A percentile compares a stretch with the other conserved stretches of the same genome.
phyloP scores from a whole-genome alignment of 495 filamentous ascomycete genomes.

The Neurospora sp. region DNA sequence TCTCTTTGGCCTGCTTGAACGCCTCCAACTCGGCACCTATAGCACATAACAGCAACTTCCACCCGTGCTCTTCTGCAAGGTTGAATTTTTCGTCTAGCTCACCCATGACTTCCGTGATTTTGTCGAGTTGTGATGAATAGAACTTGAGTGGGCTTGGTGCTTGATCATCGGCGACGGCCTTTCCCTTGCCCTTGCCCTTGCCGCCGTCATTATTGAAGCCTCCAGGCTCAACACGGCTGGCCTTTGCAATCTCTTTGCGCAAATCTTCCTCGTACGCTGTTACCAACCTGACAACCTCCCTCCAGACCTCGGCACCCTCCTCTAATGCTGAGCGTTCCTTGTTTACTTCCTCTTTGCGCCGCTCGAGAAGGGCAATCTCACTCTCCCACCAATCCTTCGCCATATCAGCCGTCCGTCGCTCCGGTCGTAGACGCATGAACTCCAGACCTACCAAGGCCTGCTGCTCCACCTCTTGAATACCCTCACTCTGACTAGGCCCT shows the following conservation, averaged over 20 bases:
- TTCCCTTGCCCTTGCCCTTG: slow-evolving; percentile 16
- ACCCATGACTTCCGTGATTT: slow-evolving; percentile 46
- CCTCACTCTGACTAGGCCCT: slow-evolving; percentile 13
- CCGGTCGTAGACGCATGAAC: slow-evolving; percentile 49
- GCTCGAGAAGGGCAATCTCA: slow-evolving; percentile 49
- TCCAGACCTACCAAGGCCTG: slow-evolving; percentile 24
- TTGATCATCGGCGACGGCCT: slow-evolving; percentile 16
- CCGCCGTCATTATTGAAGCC: slow-evolving; percentile 7
- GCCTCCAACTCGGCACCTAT: slow-evolving; percentile 86
- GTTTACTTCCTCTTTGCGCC: slow-evolving; percentile 50
- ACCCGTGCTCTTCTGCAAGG: slow-evolving; percentile 54
- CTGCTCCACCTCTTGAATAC: slow-evolving; percentile 4
- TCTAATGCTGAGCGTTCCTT: slow-evolving; percentile 69
- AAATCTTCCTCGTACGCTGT: slow-evolving; percentile 59
- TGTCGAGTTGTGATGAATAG: slow-evolving; percentile 32
- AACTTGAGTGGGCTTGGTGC: slow-evolving; percentile 17
- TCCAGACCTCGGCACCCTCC: slow-evolving; percentile 75
- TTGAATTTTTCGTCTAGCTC: slow-evolving; percentile 52
- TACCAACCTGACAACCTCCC: slow-evolving; percentile 53
- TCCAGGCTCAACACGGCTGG: slow-evolving; percentile 2
- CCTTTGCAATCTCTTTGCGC: slow-evolving; percentile 40
- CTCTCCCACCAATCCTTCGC: slow-evolving; percentile 65
- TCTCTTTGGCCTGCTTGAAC: slow-evolving; percentile 54
- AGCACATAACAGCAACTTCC: slow-evolving; percentile 83
- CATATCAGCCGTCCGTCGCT: slow-evolving; percentile 67